Percentiles rank a stretch among this genome's conserved stretches.
Evolutionary conservation across 1,284 basidiomycete genomes (phyloP).

Genomic region (Anthracocystis walkeri): DNA sequence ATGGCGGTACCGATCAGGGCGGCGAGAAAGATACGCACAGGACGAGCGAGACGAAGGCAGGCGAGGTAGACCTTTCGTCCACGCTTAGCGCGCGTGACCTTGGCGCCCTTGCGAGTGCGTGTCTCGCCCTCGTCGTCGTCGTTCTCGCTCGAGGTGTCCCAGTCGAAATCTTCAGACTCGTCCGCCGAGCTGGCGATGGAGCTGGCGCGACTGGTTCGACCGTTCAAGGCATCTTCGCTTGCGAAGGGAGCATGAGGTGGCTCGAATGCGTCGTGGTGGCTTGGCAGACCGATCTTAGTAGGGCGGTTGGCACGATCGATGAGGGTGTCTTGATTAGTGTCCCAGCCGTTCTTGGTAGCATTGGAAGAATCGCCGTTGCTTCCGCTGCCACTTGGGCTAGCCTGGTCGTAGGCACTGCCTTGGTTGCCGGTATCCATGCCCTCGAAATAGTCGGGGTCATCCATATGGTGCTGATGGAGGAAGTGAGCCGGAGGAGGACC

Average conservation of each 20-base stretch:
- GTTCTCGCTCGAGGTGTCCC: conserved; percentile 58
- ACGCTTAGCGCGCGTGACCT: conserved; percentile 51
- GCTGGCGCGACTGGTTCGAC: conserved; percentile 32
- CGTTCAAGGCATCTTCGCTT: conserved; percentile 18
- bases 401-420: conserved; percentile 16
- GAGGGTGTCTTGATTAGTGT: conserved; percentile 37
- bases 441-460: conserved; percentile 50
- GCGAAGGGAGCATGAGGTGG: conserved; percentile 49
- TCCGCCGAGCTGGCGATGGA: conserved; percentile 56
- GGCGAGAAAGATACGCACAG: conserved; percentile 59
- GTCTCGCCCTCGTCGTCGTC: conserved; percentile 41
- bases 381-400: conserved; percentile 36
- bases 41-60: conserved; percentile 60
- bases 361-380: conserved; percentile 34
- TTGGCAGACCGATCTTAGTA: conserved; percentile 33
- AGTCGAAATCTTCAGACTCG: conserved; percentile 66
- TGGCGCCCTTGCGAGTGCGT: conserved; percentile 27
- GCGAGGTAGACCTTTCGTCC: conserved; percentile 59
- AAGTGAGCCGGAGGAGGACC: conserved; percentile 51
- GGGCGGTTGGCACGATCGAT: conserved; percentile 37
- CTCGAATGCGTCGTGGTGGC: conserved; percentile 27
- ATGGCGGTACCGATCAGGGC: conserved; percentile 62
- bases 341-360: conserved; percentile 37
- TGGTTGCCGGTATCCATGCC: conserved; percentile 50
- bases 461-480: conserved; percentile 40